Evolutionary conservation across 805 yeast genomes (phyloP), one percentile per base, ranked within the genome.

Genomic region (Citeromyces nyonsensis): DNA sequence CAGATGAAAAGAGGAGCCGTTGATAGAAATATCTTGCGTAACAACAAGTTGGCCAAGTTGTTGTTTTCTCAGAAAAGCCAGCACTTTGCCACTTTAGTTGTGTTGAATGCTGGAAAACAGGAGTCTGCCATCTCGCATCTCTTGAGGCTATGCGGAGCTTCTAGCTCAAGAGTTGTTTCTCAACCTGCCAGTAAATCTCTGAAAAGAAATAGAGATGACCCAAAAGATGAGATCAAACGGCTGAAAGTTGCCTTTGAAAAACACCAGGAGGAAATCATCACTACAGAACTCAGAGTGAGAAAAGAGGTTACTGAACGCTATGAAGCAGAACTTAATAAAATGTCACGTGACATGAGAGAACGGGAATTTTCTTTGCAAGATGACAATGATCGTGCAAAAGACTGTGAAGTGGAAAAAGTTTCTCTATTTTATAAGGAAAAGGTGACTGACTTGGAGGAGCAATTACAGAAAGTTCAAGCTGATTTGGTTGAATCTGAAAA

Each of bases 41-140:
- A 64, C 7, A 61, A 64, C 22, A 67, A 63, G 40, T 49, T 69
- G 11, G 63, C 71, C 3, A 60, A 70, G 39, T 39, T 69, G 25
- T 48, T 70, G 3, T 52, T 69, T 29, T 54, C 66, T 26, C 72
- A 67, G 41, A 56, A 54, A 31, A 52, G 57, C 24, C 51, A 51
- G 10, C 40, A 38, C 29, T 46, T 61, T 5, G 45, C 48, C 3
- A 47, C 61, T 14, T 39, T 64, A 26, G 57, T 59, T 18, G 55
- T 54, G 6, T 36, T 61, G 9, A 64, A 63, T 42, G 56, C 60
- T 5, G 44, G 42, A 31, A 59, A 59, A 4, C 66, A 61, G 32
- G 51, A 48, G 30, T 49, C 50, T 10, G 36, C 54, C 12, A 44
- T 44, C n/a, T 30, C 44, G 13, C 55, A 51, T 34, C 49, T 54